Conservation (phyloP, 2,329 filamentous ascomycete genomes). For the Cryphonectria naterciae region DNA sequence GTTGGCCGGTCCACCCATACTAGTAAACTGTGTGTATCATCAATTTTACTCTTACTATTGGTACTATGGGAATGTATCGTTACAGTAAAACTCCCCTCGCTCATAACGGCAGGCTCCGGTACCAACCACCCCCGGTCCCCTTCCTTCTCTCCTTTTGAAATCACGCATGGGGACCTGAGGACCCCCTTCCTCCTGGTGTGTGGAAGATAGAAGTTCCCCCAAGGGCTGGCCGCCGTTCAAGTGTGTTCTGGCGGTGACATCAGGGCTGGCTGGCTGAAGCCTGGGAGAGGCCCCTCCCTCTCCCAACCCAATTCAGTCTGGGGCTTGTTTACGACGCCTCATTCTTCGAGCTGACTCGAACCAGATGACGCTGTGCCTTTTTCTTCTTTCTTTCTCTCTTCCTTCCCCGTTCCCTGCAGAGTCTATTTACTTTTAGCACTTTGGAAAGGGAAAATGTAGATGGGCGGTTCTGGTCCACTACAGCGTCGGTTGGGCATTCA, state of each 20-base stretch:
- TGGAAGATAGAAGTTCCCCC: neutral
- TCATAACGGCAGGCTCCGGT: neutral
- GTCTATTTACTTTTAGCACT: neutral
- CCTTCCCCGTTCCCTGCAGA: neutral
- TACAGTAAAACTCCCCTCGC: neutral
- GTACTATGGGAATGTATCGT: neutral
- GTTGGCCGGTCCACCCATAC: neutral
- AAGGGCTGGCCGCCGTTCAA: neutral
- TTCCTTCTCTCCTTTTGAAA: neutral
- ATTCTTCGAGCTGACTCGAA: neutral
- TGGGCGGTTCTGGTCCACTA: no score
- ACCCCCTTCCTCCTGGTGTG: neutral
- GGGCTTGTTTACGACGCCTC: neutral
- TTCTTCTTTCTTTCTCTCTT: no score
- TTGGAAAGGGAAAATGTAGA: no score
- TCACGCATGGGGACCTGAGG: neutral
- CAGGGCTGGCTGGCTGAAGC: neutral
- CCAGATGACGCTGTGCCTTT: neutral
- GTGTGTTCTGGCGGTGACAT: neutral
- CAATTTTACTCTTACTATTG: neutral
- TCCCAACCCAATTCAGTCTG: neutral
- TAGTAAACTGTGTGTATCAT: neutral
- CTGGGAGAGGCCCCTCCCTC: neutral
- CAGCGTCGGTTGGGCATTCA: neutral
- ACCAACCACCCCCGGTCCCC: no score